Base-by-base conservation (phyloP, 1,284 basidiomycete species). In the Trametes pubescens region DNA sequence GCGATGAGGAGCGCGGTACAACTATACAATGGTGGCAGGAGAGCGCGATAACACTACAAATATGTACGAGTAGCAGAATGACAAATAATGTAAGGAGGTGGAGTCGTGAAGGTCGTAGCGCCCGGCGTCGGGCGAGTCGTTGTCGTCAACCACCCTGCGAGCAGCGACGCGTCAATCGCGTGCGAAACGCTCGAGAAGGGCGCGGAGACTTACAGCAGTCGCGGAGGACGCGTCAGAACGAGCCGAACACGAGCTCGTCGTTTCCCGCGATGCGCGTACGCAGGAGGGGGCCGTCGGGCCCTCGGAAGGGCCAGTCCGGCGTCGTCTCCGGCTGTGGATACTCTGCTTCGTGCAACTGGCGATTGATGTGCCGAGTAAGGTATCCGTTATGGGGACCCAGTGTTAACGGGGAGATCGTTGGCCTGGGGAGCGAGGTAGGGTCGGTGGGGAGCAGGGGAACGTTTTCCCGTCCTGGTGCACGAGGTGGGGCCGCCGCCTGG, bases 51-150 rank as follows among this genome's bases (percentile, higher is more conserved):
- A 18, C 5, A 13, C 37, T 38, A 38, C 37, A 38, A 38, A 11
- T 38, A 38, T 38, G 14, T 38, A 38, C 43, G 43, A 44, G 43
- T 44, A 22, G 29, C 43, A 22, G 4, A 40, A 44, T 44, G n/a
- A n/a, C 10, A 44, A 44, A 44, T 44, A 44, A 44, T 22, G 43
- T 44, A 44, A 22, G 43, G 43, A 8, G n/a, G 46, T 9, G 29
- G 44, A 14, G 57, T 61, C 51, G 26, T 62, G 68, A 21, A 67
- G 69, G 43, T 62, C 73, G 72, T 83, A 87, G 57, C 81, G 80
- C 14, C 84, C 44, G 22, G 10, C 43, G 44, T 22, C 44, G 44
- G 22, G 10, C 44, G 44, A 7, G 14, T 38, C 37, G 40, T 7
- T n/a, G 40, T 13, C 22, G n/a, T n/a, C n/a, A n/a, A n/a, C n/a